Evolutionary conservation across 169 alveolate species (phyloP).

Genomic region (Eimeria acervulina): DNA sequence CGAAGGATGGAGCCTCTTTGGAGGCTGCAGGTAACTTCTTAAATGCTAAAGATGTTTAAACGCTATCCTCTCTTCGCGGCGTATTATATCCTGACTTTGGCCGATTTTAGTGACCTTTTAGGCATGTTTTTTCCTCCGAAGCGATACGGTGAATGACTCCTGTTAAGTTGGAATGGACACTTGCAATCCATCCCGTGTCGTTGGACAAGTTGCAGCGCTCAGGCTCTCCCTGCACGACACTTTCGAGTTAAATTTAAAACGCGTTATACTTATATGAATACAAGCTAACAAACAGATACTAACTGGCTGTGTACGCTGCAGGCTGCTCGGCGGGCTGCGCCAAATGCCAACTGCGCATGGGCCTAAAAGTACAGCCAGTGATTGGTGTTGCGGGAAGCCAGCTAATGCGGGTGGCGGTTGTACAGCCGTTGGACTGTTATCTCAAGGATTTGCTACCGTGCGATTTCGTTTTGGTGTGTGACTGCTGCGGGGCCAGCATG

Average conservation of each 20-base stretch:
- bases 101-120: background rate
- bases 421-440: constrained; percentile 12
- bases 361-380: constrained; percentile 44
- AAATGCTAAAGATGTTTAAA: background rate
- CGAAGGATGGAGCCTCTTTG: constrained; percentile 73
- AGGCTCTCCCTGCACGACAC: background rate
- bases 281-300: background rate
- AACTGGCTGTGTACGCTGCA: constrained; percentile 14
- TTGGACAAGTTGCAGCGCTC: background rate
- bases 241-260: background rate
- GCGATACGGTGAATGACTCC: background rate
- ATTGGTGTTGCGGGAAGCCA: constrained; percentile 53
- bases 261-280: background rate
- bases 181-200: background rate
- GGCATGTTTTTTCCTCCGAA: background rate
- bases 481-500: constrained; percentile 76
- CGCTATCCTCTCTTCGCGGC: background rate
- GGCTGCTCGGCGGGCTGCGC: constrained; percentile 77
- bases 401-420: constrained; percentile 61
- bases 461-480: constrained; percentile 76
- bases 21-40: constrained; percentile 72
- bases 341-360: constrained; percentile 78
- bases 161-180: background rate
- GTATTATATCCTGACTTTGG: background rate
- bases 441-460: constrained; percentile 80